Evolutionary conservation across 1,284 basidiomycete genomes (phyloP), one percentile per base, ranked within the genome.

Genomic region (Rhodotorula mucilaginosa): DNA sequence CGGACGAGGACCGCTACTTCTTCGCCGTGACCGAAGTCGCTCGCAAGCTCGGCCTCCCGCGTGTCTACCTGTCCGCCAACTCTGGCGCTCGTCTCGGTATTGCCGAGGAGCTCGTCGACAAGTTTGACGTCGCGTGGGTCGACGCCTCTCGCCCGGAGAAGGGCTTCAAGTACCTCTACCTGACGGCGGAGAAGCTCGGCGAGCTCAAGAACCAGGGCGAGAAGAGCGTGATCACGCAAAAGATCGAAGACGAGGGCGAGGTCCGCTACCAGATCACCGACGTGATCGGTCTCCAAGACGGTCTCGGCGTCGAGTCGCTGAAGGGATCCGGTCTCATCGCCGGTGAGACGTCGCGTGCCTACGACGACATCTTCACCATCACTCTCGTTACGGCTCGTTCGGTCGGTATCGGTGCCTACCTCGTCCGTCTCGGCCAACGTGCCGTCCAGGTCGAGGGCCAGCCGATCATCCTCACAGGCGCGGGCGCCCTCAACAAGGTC

Each of bases 341-440:
- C 56, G 97, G 97, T 74, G 97, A 97, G 83, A 99, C 97, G 0
- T 97, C 95, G 61, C 89, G 97, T 58, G 97, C 97, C 0, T 97
- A 97, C 82, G 94, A 99, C 79, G 93, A 98, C 81, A 97, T 99
- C 81, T 99, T 99, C 86, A 99, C 97, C 64, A 95, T 98, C 81
- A 99, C 97, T 29, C 89, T 99, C 79, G 96, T 99, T 78, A 97
- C 95, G 58, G 97, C 95, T 77, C 92, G 97, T 68, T 98, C 95
- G 8, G 97, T 99, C 78, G 97, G 97, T 83, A 99, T 99, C 79
- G 97, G 97, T 80, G 97, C 97, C 52, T 99, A 99, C 83, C 91
- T 99, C 69, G 95, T 99, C 69, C 93, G 97, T 79, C 88, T 99
- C 56, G 97, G 97, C 78, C 92, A 99, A 84, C 90, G 97, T 79